These are phyloP conservation scores for Alternaria solani DNA, from an alignment of 2,329 filamentous ascomycete species.

Conservation along the genomic window DNA sequence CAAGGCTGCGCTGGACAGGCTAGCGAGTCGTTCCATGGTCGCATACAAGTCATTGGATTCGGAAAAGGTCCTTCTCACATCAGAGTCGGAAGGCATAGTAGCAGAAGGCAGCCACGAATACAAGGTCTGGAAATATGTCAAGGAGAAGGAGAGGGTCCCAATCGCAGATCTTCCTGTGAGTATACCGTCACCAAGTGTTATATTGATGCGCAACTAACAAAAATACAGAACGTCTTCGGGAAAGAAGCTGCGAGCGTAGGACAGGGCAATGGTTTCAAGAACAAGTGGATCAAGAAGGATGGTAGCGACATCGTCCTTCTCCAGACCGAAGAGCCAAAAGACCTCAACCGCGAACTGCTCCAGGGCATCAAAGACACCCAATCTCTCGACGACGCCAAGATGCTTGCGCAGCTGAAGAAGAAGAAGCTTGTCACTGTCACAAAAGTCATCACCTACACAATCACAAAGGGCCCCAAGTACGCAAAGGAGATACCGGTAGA, in stretches of 20 bases:
- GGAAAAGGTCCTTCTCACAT: constrained; percentile 78
- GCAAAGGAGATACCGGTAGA: constrained; percentile 88
- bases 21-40: constrained; percentile 86
- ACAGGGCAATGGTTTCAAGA: constrained; percentile 92
- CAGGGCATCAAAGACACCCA: constrained; percentile 74
- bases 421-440: constrained; percentile 85
- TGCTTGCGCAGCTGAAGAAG: constrained; percentile 84
- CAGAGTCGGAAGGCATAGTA: constrained; percentile 79
- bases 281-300: constrained; percentile 72
- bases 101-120: constrained; percentile 60
- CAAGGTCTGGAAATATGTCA: constrained; percentile 60
- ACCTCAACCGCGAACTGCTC: constrained; percentile 79
- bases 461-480: constrained; percentile 87
- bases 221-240: constrained; percentile 67
- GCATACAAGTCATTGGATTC: constrained; percentile 82
- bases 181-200: constrained; percentile 1
- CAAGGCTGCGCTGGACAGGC: constrained; percentile 87
- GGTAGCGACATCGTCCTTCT: constrained; percentile 62
- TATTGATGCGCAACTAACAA: constrained; percentile 28
- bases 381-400: constrained; percentile 75
- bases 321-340: constrained; percentile 75
- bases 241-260: constrained; percentile 83
- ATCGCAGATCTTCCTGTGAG: constrained; percentile 58
- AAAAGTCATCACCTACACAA: constrained; percentile 85
- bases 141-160: constrained; percentile 54